phyloP scores from a whole-genome alignment of 768 basidiomycete species.

The Pleurotus tuoliensis region DNA sequence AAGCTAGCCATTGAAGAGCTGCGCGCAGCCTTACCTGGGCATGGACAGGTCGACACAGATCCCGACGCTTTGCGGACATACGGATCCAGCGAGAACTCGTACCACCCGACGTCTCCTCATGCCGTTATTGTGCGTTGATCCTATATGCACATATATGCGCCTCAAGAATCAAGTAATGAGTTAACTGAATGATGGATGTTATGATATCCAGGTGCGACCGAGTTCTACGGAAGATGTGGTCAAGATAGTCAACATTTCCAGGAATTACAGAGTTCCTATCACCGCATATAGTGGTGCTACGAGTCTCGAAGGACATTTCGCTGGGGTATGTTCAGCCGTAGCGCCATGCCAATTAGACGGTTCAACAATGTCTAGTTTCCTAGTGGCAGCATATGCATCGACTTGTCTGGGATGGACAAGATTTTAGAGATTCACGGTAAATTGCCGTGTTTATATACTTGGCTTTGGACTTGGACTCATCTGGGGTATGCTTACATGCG shows the following conservation, averaged over 20 bases:
- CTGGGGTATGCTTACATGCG: background rate
- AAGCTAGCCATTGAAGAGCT: constrained; percentile 49
- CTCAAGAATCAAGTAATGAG: constrained; percentile 24
- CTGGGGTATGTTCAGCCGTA: constrained; percentile 40
- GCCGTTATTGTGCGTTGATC: constrained; percentile 6
- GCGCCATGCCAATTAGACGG: background rate
- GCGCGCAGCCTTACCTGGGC: constrained; percentile 29
- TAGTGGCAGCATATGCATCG: constrained; percentile 72
- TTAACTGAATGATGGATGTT: constrained; percentile 14
- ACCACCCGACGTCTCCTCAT: constrained; percentile 29
- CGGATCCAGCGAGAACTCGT: constrained; percentile 50
- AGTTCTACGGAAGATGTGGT: constrained; percentile 77
- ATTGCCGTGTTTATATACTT: constrained; percentile 8
- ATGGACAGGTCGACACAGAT: constrained; percentile 39
- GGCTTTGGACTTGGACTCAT: background rate
- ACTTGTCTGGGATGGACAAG: constrained; percentile 74
- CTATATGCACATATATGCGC: constrained; percentile 1
- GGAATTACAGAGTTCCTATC: constrained; percentile 72
- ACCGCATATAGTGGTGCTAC: constrained; percentile 81
- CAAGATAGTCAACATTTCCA: constrained; percentile 70
- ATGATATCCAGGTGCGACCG: constrained; percentile 64
- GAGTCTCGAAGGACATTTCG: constrained; percentile 73
- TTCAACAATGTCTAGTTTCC: constrained; percentile 30
- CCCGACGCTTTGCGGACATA: constrained; percentile 47
- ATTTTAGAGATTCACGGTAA: constrained; percentile 72